Percentiles rank a stretch among this genome's conserved stretches.
phyloP scores from a whole-genome alignment of 495 filamentous ascomycete species.

The Daldinia loculata region DNA sequence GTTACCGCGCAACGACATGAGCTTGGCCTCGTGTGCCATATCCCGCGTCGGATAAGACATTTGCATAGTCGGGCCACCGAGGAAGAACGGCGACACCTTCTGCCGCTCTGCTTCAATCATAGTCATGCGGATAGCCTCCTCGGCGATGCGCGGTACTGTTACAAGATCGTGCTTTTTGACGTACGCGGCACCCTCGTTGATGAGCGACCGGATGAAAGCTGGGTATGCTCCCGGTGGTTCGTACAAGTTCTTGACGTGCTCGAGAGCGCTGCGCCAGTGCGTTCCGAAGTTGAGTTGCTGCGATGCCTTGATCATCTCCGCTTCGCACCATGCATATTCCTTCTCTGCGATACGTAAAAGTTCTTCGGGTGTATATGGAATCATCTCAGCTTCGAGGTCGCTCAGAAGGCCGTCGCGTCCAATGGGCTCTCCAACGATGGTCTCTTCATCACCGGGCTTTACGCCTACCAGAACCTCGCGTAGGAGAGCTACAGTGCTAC shows the following conservation, averaged over 20 bases:
- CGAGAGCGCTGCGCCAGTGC: constrained; percentile 58
- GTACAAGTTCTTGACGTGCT: constrained; percentile 61
- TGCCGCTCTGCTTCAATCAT: constrained; percentile 61
- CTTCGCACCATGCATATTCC: constrained; percentile 55
- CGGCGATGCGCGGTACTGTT: constrained; percentile 59
- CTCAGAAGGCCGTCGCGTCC: constrained; percentile 54
- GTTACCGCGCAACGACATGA: constrained; percentile 64
- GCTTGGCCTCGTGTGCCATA: constrained; percentile 59
- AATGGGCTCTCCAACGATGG: constrained; percentile 61
- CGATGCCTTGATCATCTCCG: constrained; percentile 52
- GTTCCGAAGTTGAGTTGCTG: constrained; percentile 41
- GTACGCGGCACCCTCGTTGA: constrained; percentile 52
- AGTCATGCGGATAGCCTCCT: constrained; percentile 60
- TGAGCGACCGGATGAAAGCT: constrained; percentile 54
- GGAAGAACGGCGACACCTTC: constrained; percentile 62
- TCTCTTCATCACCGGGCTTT: constrained; percentile 48
- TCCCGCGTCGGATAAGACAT: constrained; percentile 59
- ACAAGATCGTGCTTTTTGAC: constrained; percentile 58
- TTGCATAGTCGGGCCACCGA: constrained; percentile 57
- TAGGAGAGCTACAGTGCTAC: constrained; percentile 40
- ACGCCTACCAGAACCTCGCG: constrained; percentile 54
- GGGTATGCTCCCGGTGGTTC: constrained; percentile 59
- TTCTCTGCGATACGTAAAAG: constrained; percentile 57
- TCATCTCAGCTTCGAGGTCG: constrained; percentile 56
- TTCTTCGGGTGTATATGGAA: constrained; percentile 59